These are phyloP conservation scores for Trebouxia gelatinosa DNA, from an alignment of 163 green algal species.

Conservation along the genomic window DNA sequence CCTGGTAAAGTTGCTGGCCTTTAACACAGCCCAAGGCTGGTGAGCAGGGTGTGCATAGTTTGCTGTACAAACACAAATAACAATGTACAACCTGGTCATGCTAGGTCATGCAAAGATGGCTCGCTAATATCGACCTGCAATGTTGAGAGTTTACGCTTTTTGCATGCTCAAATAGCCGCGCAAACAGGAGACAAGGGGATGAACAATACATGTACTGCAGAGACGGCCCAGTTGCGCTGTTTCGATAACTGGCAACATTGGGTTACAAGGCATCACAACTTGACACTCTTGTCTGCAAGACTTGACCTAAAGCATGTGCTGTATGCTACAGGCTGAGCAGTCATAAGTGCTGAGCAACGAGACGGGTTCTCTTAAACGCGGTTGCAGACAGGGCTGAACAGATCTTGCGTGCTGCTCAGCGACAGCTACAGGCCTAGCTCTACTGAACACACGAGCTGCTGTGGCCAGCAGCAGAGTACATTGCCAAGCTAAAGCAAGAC, in stretches of 20 bases:
- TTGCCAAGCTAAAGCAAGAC: background rate
- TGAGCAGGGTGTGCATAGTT: background rate
- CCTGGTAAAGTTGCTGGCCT: background rate
- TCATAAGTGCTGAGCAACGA: too few relatives aligned
- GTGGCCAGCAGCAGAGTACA: background rate
- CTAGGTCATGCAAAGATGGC: too few relatives aligned
- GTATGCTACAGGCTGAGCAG: constrained; percentile 32
- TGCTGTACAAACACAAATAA: background rate
- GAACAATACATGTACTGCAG: too few relatives aligned
- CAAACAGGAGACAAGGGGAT: too few relatives aligned
- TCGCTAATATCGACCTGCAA: too few relatives aligned
- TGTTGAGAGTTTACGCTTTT: too few relatives aligned
- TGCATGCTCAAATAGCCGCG: too few relatives aligned
- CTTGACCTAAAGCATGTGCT: background rate
- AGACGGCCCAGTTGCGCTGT: too few relatives aligned
- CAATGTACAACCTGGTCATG: too few relatives aligned
- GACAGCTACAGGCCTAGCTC: constrained; percentile 6
- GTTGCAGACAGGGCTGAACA: background rate
- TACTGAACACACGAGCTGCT: background rate
- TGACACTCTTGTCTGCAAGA: background rate
- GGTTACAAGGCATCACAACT: too few relatives aligned
- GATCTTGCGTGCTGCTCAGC: background rate
- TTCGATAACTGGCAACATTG: too few relatives aligned
- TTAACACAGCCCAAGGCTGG: background rate
- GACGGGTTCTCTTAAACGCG: too few relatives aligned